Conservation (phyloP, 768 basidiomycete species). For the Russula emetica region DNA sequence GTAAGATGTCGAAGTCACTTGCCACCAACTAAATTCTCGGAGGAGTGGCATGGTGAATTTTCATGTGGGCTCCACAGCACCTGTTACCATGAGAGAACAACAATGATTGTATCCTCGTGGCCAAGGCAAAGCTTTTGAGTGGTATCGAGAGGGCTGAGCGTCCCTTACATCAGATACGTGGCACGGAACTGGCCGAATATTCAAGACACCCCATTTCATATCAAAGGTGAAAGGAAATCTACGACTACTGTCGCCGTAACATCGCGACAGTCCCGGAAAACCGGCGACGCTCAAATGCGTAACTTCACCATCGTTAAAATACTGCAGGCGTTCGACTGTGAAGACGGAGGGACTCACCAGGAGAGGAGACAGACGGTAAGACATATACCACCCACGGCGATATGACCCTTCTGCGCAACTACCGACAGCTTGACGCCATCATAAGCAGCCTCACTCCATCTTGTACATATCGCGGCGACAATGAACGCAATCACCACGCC, state of each 20-base stretch:
- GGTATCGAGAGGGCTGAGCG: not conserved
- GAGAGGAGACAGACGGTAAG: slow-evolving; percentile 21
- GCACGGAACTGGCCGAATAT: not conserved
- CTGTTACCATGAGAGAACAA: too few relatives aligned
- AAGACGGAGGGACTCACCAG: slow-evolving; percentile 2
- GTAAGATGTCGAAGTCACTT: too few relatives aligned
- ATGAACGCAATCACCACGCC: slow-evolving; percentile 32
- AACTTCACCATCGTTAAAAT: slow-evolving; percentile 1
- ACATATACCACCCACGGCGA: slow-evolving; percentile 30
- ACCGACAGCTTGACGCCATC: slow-evolving; percentile 27
- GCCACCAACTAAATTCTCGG: too few relatives aligned
- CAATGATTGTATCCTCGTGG: not conserved
- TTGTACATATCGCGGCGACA: slow-evolving; percentile 28
- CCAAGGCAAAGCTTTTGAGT: not conserved
- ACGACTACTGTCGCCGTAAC: slow-evolving; percentile 3
- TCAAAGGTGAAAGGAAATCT: not conserved
- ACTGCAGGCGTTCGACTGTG: not conserved
- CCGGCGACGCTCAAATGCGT: slow-evolving; percentile 4
- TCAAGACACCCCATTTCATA: not conserved
- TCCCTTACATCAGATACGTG: not conserved
- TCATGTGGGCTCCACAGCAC: too few relatives aligned
- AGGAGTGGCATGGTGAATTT: too few relatives aligned
- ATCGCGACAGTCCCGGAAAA: slow-evolving; percentile 4
- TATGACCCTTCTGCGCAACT: slow-evolving; percentile 31
- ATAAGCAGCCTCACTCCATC: slow-evolving; percentile 30